These are phyloP conservation scores for Trichoderma aggressivum DNA, from an alignment of 2,329 filamentous ascomycete genomes.

Conservation along the genomic window DNA sequence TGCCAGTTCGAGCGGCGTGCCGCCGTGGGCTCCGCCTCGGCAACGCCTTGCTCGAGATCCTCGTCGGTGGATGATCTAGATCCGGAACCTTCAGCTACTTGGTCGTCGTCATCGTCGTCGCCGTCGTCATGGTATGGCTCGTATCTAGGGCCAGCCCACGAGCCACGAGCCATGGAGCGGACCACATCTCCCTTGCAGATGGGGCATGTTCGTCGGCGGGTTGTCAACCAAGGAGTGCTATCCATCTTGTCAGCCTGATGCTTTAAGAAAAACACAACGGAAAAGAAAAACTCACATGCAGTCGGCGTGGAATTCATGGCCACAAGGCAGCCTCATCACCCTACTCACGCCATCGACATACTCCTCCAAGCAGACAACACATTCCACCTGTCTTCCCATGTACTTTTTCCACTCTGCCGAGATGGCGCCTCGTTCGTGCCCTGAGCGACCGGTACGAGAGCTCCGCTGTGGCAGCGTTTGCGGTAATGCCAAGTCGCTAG, in stretches of 20 bases:
- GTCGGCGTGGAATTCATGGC: slow-evolving; percentile 94
- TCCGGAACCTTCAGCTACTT: slow-evolving; percentile 36
- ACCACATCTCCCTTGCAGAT: slow-evolving; percentile 99
- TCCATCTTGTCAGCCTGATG: slow-evolving; percentile 11
- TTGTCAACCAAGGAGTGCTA: slow-evolving; percentile 95
- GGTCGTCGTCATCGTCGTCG: slow-evolving; percentile 43
- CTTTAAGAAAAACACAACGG: slow-evolving; percentile 19
- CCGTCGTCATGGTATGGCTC: slow-evolving; percentile 54
- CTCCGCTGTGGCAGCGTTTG: slow-evolving; percentile 25
- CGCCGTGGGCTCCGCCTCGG: slow-evolving; percentile 24
- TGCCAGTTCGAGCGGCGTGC: slow-evolving; percentile 25
- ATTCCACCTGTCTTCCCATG: slow-evolving; percentile 73
- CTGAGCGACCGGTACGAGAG: slow-evolving; percentile 27
- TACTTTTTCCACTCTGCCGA: slow-evolving; percentile 61
- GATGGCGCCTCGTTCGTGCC: slow-evolving; percentile 49
- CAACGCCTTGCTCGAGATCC: slow-evolving; percentile 45
- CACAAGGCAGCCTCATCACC: slow-evolving; percentile 96
- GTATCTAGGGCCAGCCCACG: slow-evolving; percentile 50
- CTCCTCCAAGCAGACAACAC: slow-evolving; percentile 94
- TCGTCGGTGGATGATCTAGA: slow-evolving; percentile 31
- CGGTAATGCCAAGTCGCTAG: slow-evolving; percentile 41
- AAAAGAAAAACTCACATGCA: slow-evolving; percentile 79
- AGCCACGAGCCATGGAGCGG: slow-evolving; percentile 56
- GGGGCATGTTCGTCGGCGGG: slow-evolving; percentile 90
- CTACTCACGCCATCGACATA: slow-evolving; percentile 91